Conservation (phyloP, 768 basidiomycete species). For the Lepiota subincarnata region DNA sequence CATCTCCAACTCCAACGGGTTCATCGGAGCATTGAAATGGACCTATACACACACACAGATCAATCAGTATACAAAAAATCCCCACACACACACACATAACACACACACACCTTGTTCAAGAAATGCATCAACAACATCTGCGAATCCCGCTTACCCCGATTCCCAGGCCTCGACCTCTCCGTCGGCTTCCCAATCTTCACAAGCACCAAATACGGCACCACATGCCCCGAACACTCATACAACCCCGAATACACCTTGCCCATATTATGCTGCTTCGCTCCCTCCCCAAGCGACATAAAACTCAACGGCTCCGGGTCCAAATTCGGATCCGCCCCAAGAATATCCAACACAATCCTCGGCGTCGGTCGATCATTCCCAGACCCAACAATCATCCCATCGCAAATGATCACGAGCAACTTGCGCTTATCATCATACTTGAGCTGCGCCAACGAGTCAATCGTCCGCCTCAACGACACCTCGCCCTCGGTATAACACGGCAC, state of each 20-base stretch:
- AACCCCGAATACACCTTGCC: slow-evolving; percentile 96
- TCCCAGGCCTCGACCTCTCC: slow-evolving; percentile 90
- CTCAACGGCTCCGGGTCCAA: slow-evolving; percentile 92
- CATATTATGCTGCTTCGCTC: slow-evolving; percentile 96
- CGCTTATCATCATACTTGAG: slow-evolving; percentile 99
- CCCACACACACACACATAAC: neutral
- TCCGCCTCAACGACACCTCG: slow-evolving; percentile 74
- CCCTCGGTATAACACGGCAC: slow-evolving; percentile 99
- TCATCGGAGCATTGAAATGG: slow-evolving; percentile 96
- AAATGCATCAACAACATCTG: slow-evolving; percentile 97
- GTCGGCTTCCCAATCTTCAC: slow-evolving; percentile 95
- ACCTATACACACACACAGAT: slow-evolving; percentile 49
- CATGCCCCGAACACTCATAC: slow-evolving; percentile 91
- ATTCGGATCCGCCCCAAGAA: slow-evolving; percentile 91
- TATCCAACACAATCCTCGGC: slow-evolving; percentile 93
- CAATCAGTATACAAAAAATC: slow-evolving; percentile 10
- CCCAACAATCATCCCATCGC: slow-evolving; percentile 98
- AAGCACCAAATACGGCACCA: slow-evolving; percentile 90
- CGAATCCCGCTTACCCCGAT: slow-evolving; percentile 97
- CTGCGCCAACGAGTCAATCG: slow-evolving; percentile 91
- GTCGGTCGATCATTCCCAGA: slow-evolving; percentile 96
- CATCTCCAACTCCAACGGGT: slow-evolving; percentile 94
- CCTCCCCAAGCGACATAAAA: slow-evolving; percentile 91
- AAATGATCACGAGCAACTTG: slow-evolving; percentile 88
- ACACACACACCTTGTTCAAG: slow-evolving; percentile 77